Conservation (phyloP, 2,329 filamentous ascomycete species). For the Metarhizium brunneum region DNA sequence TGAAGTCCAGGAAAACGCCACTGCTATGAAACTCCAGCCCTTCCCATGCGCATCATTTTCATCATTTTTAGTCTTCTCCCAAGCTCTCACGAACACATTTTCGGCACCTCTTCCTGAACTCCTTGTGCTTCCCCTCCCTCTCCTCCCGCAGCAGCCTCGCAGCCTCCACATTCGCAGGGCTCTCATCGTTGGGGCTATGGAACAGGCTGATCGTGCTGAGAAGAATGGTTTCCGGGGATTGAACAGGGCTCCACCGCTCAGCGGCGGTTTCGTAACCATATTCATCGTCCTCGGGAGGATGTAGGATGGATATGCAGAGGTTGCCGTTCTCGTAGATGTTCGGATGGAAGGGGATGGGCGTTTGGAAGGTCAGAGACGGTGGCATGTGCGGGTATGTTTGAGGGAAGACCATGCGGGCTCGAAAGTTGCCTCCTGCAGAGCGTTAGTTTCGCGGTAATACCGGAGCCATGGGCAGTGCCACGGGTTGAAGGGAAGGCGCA, state of each 20-base stretch:
- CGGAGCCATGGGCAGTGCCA: neutral
- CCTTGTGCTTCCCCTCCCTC: slow-evolving; percentile 45
- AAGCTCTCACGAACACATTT: slow-evolving; percentile 74
- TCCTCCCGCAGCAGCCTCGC: slow-evolving; percentile 83
- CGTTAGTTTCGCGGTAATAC: neutral
- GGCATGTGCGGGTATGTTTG: slow-evolving; percentile 78
- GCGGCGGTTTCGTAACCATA: slow-evolving; percentile 86
- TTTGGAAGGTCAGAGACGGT: slow-evolving; percentile 79
- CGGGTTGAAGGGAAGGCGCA: slow-evolving; percentile 30
- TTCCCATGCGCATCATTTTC: neutral
- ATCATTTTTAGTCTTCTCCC: slow-evolving; percentile 50
- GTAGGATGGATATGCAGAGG: slow-evolving; percentile 95
- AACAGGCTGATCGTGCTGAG: slow-evolving; percentile 89
- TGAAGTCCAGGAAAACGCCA: neutral
- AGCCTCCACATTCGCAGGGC: slow-evolving; percentile 89
- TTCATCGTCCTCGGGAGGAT: slow-evolving; percentile 88
- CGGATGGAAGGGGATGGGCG: slow-evolving; percentile 80
- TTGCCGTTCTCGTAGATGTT: slow-evolving; percentile 84
- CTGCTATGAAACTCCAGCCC: neutral
- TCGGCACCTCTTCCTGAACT: slow-evolving; percentile 72
- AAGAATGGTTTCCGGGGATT: slow-evolving; percentile 89
- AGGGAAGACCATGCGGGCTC: slow-evolving; percentile 75
- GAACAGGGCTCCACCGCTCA: slow-evolving; percentile 91
- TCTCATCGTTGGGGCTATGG: slow-evolving; percentile 88
- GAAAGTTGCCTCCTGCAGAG: slow-evolving; percentile 75